These are phyloP conservation scores for Trichopus zeylanicus DNA, from an alignment of 116 monocot species.

Conservation along the genomic window DNA sequence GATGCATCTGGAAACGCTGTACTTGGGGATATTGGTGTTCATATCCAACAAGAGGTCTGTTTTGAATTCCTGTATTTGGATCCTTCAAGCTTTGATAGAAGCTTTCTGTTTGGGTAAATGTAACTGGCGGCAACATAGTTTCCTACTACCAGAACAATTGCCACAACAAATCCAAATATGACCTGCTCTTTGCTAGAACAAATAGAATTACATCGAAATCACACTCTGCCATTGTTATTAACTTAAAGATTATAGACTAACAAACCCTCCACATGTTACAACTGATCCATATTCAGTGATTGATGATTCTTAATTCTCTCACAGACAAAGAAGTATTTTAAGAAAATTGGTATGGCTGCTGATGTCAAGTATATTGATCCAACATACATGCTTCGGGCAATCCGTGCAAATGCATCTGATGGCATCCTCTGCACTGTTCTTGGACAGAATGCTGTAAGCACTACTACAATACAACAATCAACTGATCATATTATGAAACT, in stretches of 20 bases:
- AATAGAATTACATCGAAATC: background rate
- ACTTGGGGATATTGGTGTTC: constrained; percentile 46
- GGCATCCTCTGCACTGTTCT: constrained; percentile 68
- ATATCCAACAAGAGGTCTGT: constrained; percentile 52
- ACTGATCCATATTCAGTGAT: too few species aligned
- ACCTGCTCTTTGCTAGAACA: too few species aligned
- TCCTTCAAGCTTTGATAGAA: too few species aligned
- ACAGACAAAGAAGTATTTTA: constrained; percentile 56
- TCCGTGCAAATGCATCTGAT: constrained; percentile 63
- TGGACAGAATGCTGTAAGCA: constrained; percentile 68
- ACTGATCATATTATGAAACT: too few species aligned
- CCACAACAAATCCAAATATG: too few species aligned
- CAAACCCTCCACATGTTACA: too few species aligned
- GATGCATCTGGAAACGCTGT: constrained; percentile 53
- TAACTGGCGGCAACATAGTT: too few species aligned
- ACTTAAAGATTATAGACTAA: too few species aligned
- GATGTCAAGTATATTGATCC: constrained; percentile 68
- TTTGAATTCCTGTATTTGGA: too few species aligned
- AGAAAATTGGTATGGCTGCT: constrained; percentile 28
- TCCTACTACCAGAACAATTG: too few species aligned
- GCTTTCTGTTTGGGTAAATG: too few species aligned
- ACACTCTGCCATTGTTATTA: too few species aligned
- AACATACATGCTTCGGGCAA: constrained; percentile 61
- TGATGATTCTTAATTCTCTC: background rate
- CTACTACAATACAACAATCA: background rate